A percentile compares a stretch with the other conserved stretches of the same genome.
Evolutionary conservation across 2,329 filamentous ascomycete genomes (phyloP).

Genomic region (Fusarium paranaense): DNA sequence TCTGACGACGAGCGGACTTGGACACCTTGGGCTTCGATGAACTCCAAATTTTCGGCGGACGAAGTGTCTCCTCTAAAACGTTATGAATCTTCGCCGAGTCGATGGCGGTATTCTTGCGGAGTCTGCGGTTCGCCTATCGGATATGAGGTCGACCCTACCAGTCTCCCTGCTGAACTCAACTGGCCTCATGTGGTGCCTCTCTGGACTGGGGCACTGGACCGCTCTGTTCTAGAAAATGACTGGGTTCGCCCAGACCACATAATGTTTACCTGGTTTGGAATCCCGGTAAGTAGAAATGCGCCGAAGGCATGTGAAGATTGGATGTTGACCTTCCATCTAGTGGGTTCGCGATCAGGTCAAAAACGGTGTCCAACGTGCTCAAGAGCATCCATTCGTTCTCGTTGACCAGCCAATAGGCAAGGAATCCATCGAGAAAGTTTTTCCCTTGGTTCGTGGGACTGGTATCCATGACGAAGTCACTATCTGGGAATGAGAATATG

Average conservation of each 20-base stretch:
- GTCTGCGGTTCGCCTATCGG: not conserved
- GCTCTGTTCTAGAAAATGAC: not conserved
- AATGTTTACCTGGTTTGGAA: not conserved
- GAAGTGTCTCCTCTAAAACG: not conserved
- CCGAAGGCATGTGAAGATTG: not conserved
- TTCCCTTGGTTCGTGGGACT: not conserved
- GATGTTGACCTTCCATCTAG: not conserved
- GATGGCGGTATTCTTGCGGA: slow-evolving; percentile 1
- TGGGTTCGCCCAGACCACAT: not conserved
- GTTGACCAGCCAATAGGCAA: not conserved
- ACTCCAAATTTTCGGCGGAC: not conserved
- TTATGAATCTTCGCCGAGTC: not conserved
- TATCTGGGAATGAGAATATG: not conserved
- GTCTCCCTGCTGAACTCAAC: not conserved
- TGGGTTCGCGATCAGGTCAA: not conserved
- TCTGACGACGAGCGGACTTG: not conserved
- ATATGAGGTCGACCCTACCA: not conserved
- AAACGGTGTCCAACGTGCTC: not conserved
- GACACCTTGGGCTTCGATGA: not conserved
- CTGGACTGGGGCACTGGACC: not conserved
- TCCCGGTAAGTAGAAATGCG: not conserved
- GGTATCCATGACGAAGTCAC: not conserved
- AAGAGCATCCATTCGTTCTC: not conserved
- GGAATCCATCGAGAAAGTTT: not conserved
- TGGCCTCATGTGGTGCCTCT: slow-evolving; percentile 1